Conservation (phyloP, 106 monocot genomes). For the Xerophyta viscosa region DNA sequence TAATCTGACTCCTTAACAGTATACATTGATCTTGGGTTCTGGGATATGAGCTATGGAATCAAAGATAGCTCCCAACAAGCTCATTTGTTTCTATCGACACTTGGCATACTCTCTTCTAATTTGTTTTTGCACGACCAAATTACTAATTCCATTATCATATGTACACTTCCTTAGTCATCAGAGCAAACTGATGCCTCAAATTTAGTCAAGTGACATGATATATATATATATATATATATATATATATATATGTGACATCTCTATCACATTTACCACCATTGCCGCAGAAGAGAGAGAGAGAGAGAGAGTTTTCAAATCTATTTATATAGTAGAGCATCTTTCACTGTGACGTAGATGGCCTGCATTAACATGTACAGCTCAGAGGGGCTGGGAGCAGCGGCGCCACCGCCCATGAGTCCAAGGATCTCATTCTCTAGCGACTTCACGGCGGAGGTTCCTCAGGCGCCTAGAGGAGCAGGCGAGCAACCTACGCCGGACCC, state of each 20-base stretch:
- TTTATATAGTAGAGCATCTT: background rate
- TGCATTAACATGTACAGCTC: slow-evolving; percentile 63
- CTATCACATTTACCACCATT: background rate
- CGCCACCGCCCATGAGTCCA: slow-evolving; percentile 30
- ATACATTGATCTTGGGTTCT: no score
- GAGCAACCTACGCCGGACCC: slow-evolving; percentile 10
- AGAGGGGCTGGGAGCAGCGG: slow-evolving; percentile 6
- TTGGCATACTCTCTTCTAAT: no score
- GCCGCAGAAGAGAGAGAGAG: background rate
- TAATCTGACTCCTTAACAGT: no score
- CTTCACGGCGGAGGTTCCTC: slow-evolving; percentile 40
- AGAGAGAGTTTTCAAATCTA: no score
- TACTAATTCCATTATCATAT: background rate
- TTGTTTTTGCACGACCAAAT: no score
- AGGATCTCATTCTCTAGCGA: slow-evolving; percentile 79
- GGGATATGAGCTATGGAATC: no score
- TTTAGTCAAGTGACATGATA: no score
- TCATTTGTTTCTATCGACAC: no score
- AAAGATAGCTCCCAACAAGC: no score
- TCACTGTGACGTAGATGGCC: slow-evolving; percentile 21
- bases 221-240: background rate
- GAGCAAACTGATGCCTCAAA: background rate
- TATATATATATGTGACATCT: no score
- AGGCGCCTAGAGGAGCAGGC: slow-evolving; percentile 2
- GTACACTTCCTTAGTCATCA: background rate